Percentiles rank a stretch among this genome's conserved stretches.
These are phyloP conservation scores for Tephrocybe rancida DNA, from an alignment of 768 basidiomycete genomes.

Conservation along the genomic window DNA sequence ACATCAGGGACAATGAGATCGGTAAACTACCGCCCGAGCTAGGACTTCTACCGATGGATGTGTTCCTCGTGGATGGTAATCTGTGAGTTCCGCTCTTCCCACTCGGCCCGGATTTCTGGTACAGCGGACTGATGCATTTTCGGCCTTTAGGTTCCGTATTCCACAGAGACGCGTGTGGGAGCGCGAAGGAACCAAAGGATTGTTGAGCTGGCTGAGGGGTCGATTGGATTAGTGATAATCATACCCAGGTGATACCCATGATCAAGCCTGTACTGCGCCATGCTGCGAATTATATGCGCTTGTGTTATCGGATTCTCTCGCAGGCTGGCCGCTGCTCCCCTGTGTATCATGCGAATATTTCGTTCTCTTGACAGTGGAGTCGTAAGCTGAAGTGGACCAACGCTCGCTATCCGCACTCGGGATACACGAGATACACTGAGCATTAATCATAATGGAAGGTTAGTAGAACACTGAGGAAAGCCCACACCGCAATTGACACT, in stretches of 20 bases:
- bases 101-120: constrained; percentile 3
- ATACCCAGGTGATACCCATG: background rate
- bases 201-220: constrained; percentile 78
- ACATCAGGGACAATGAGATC: constrained; percentile 82
- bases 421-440: no score
- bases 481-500: no score
- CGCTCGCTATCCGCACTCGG: no score
- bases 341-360: background rate
- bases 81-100: constrained; percentile 48
- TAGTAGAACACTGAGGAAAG: no score
- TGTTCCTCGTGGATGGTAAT: constrained; percentile 86
- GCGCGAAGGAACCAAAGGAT: constrained; percentile 80
- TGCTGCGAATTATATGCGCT: background rate
- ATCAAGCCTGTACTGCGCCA: background rate
- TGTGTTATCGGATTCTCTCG: background rate
- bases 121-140: background rate
- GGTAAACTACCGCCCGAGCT: constrained; percentile 67
- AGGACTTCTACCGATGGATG: constrained; percentile 76
- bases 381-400: no score
- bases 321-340: background rate
- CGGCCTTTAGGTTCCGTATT: constrained; percentile 66
- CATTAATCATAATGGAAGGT: no score
- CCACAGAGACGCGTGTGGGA: constrained; percentile 85
- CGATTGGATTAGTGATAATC: constrained; percentile 55
- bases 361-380: background rate